Conservation (phyloP, 345 rosid species). For the Citrus trifoliata region DNA sequence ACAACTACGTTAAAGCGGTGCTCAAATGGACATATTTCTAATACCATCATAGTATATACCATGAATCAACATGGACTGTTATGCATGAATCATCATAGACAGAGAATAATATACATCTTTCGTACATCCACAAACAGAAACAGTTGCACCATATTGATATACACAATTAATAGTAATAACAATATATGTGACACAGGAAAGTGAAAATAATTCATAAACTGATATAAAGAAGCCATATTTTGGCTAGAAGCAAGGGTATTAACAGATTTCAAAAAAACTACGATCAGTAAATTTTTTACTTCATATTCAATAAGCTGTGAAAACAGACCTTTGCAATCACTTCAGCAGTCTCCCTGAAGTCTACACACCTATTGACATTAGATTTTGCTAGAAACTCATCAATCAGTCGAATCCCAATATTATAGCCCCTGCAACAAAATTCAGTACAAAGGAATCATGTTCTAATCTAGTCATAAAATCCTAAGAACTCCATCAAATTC, state of each 20-base stretch:
- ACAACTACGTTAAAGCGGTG: not conserved
- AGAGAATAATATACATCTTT: too few species aligned
- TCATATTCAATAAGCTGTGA: not conserved
- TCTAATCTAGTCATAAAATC: not conserved
- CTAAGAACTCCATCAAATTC: not conserved
- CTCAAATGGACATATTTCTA: not conserved
- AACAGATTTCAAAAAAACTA: not conserved
- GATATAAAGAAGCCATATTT: not conserved
- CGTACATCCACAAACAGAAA: not conserved
- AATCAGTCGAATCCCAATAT: constrained; percentile 74
- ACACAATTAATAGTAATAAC: not conserved
- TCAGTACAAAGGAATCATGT: not conserved
- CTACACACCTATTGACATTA: constrained; percentile 78
- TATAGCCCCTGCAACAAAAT: constrained; percentile 71
- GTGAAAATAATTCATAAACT: not conserved
- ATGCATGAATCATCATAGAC: not conserved
- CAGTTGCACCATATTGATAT: not conserved
- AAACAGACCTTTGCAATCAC: constrained; percentile 74
- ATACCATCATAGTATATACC: not conserved
- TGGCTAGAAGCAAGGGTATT: not conserved
- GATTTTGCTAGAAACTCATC: constrained; percentile 95
- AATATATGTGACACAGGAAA: not conserved
- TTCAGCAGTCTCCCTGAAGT: constrained; percentile 91
- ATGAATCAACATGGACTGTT: not conserved
- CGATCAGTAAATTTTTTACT: not conserved